Percentiles rank a stretch among this genome's conserved stretches.
Evolutionary conservation across 371 early-diverging fungal genomes (phyloP).

Genomic region (Mortierella sp.): DNA sequence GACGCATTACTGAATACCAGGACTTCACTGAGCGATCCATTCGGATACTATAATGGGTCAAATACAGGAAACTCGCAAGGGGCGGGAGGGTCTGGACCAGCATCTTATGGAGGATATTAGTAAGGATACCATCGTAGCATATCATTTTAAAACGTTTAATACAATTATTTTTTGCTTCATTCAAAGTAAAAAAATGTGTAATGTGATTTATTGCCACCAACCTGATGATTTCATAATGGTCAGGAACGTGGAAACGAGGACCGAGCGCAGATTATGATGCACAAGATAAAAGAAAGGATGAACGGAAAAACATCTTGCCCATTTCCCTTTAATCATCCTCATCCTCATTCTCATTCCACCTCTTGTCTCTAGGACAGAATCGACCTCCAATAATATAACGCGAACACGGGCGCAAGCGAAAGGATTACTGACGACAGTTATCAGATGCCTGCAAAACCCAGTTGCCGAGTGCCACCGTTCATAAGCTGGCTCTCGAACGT

Average conservation of each 20-base stretch:
- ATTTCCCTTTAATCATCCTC: background rate
- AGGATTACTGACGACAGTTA: background rate
- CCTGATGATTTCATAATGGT: background rate
- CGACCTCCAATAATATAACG: background rate
- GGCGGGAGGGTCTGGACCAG: background rate
- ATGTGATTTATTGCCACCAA: no score
- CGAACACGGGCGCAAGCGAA: background rate
- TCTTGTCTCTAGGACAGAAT: no score
- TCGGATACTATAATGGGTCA: background rate
- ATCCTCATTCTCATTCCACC: no score
- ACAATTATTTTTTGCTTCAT: background rate
- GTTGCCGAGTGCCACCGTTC: background rate
- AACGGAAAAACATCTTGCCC: background rate
- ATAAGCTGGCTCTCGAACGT: background rate
- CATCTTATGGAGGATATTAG: constrained; percentile 1
- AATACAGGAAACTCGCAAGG: background rate
- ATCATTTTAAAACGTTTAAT: background rate
- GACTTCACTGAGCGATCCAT: background rate
- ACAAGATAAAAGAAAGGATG: background rate
- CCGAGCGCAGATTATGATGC: background rate
- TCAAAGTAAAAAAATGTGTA: no score
- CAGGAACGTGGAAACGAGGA: background rate
- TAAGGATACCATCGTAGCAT: constrained; percentile 2
- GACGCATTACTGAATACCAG: constrained; percentile 18
- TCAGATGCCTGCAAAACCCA: background rate